These are phyloP conservation scores for Begonia masoniana DNA, from an alignment of 306 rosid genomes.

Conservation along the genomic window DNA sequence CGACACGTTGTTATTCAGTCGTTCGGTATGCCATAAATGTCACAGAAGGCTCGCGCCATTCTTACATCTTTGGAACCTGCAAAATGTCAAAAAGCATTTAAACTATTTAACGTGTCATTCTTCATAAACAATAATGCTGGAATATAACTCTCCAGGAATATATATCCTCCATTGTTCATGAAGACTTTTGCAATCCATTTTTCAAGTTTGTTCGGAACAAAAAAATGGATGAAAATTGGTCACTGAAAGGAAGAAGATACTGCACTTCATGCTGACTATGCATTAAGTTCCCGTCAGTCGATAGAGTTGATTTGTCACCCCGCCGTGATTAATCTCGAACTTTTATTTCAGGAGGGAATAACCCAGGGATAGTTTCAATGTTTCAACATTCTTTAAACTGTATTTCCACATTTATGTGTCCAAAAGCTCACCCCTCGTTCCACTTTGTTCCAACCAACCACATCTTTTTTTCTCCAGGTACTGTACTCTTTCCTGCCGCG, in stretches of 20 bases:
- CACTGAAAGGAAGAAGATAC: too few species aligned
- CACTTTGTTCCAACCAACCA: background rate
- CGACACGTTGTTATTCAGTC: slow-evolving; percentile 53
- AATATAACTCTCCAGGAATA: background rate
- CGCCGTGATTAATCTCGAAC: too few species aligned
- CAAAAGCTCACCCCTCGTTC: too few species aligned
- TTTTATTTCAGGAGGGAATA: too few species aligned
- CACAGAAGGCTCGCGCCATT: slow-evolving; percentile 51
- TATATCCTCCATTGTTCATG: background rate
- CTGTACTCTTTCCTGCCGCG: background rate
- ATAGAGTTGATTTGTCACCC: too few species aligned
- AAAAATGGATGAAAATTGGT: background rate
- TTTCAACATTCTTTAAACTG: too few species aligned
- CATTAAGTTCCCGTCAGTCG: too few species aligned
- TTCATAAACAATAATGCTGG: too few species aligned
- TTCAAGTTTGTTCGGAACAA: background rate
- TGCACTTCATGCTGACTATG: too few species aligned
- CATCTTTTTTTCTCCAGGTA: background rate
- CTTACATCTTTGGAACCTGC: slow-evolving; percentile 58
- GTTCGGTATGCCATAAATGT: slow-evolving; percentile 27
- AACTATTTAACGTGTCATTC: too few species aligned
- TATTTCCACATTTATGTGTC: too few species aligned
- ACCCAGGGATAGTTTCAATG: too few species aligned
- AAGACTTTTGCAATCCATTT: background rate
- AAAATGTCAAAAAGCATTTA: slow-evolving; percentile 5